phyloP scores from a whole-genome alignment of 2,329 filamentous ascomycete species.

The Microascus cirrosus region DNA sequence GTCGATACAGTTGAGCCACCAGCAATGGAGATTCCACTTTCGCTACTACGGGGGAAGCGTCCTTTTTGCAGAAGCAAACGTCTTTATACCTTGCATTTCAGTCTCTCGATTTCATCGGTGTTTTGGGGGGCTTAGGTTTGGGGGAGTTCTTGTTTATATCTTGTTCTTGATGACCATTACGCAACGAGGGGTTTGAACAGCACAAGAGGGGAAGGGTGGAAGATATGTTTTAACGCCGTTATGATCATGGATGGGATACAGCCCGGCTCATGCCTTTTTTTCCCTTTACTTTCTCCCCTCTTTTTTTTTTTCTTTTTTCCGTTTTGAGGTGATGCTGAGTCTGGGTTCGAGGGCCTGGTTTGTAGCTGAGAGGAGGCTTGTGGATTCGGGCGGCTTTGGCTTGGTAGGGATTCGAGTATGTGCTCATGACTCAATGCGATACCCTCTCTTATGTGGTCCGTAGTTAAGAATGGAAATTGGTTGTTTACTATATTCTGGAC shows the following conservation, averaged over 20 bases:
- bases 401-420: not conserved
- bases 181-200: not conserved
- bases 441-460: slow-evolving; percentile 1
- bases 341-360: not conserved
- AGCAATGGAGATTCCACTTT: not conserved
- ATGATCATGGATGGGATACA: not conserved
- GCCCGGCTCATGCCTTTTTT: not conserved
- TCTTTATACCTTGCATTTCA: not conserved
- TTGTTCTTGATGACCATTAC: not conserved
- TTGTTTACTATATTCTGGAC: not conserved
- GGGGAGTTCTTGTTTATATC: not conserved
- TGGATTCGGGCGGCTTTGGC: not conserved
- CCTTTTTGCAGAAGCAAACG: not conserved
- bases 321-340: not conserved
- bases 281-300: not conserved
- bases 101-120: not conserved
- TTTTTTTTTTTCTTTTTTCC: not conserved
- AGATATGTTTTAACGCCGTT: not conserved
- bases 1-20: not conserved
- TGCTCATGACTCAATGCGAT: slow-evolving; percentile 5
- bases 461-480: not conserved
- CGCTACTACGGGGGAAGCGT: not conserved
- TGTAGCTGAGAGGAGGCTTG: not conserved
- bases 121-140: not conserved
- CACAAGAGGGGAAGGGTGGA: not conserved